Evolutionary conservation across 2,329 filamentous ascomycete species (phyloP), one percentile per base, ranked within the genome.

Genomic region (Trichoderma hamatum): DNA sequence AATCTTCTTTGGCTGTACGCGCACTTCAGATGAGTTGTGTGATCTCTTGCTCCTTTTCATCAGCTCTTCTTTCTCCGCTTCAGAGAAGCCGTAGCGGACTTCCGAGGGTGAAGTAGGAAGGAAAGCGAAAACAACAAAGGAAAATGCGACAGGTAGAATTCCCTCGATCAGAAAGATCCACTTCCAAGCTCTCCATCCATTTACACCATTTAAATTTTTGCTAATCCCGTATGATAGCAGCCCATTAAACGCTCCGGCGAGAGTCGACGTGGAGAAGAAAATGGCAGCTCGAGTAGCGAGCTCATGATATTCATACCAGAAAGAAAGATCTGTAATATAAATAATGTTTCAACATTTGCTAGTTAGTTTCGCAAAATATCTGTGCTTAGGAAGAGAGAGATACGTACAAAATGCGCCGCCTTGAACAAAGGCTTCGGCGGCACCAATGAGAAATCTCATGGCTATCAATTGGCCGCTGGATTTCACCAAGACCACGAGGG

Each of bases 311-410:
- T 49, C 46, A 49, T 49, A 49, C 46, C 46, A 49, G 6, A 49
- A 49, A 5, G 46, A 49, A 49, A 49, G 46, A 5, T 49, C 46
- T 49, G 19, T 24, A 49, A 24, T 0, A 19, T 9, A 3, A 3
- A 6, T 24, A 36, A 49, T 24, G 46, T 11, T 2, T 49, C 24
- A 49, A 5, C 13, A 24, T 13, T 49, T 43, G 6, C 19, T 10
- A 7, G 11, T 13, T 49, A 11, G 11, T 13, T 46, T 49, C 19
- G n/a, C 1, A 24, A 5, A 19, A 49, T 13, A 13, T 49, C 16
- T 5, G 9, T 1, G 3, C 21, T 24, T 11, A 10, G n/a, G 10
- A 1, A 9, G 5, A 11, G 3, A n/a, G n/a, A n/a, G 3, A 24
- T 21, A 21, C 43, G 9, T 49, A 49, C 46, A 49, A 13, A 49